Evolutionary conservation across 805 yeast genomes (phyloP).

Genomic region (Isabelozyma rhagii): DNA sequence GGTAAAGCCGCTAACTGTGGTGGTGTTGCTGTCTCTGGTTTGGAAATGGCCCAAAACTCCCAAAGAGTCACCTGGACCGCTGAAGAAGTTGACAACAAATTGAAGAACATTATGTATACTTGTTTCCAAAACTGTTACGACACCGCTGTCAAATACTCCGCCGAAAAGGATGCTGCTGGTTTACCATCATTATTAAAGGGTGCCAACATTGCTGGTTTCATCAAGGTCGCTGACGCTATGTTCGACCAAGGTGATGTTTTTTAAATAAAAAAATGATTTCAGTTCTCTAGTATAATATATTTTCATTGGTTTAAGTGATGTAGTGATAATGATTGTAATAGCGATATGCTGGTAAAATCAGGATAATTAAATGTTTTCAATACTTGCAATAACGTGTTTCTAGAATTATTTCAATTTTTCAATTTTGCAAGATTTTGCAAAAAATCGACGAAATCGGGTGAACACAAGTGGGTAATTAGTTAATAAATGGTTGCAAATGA

Average conservation of each 20-base stretch:
- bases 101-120: constrained; percentile 87
- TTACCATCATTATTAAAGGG: constrained; percentile 97
- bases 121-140: constrained; percentile 91
- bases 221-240: constrained; percentile 98
- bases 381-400: no score
- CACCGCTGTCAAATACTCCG: constrained; percentile 78
- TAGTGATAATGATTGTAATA: not conserved
- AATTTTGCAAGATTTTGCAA: not conserved
- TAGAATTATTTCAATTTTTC: no score
- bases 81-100: constrained; percentile 88
- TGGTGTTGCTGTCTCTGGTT: constrained; percentile 98
- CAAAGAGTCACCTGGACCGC: constrained; percentile 87
- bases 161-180: constrained; percentile 55
- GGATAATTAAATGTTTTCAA: no score
- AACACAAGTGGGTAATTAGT: not conserved
- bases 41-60: constrained; percentile 99
- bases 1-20: constrained; percentile 99
- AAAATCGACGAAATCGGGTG: not conserved
- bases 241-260: constrained; percentile 88
- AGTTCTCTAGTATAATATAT: constrained; percentile 5
- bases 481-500: no score
- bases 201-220: constrained; percentile 98
- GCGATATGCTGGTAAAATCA: no score
- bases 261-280: constrained; percentile 15
- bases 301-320: not conserved